A percentile compares a stretch with the other conserved stretches of the same genome.
Conservation (phyloP, 345 rosid genomes). For the Populus ilicifolia region DNA sequence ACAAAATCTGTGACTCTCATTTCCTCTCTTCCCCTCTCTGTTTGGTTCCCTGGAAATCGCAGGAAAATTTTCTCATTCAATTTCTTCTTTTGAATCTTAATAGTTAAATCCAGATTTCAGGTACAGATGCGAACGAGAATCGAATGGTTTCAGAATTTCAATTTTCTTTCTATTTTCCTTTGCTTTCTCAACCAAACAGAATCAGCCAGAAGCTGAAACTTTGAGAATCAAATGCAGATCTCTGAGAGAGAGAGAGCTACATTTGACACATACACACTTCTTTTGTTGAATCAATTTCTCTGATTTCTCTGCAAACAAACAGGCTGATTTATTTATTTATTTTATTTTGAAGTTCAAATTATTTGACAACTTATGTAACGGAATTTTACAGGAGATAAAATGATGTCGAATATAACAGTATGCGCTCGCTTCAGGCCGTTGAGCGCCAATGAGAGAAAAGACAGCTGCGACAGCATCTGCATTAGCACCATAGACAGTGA, state of each 20-base stretch:
- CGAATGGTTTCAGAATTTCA: background rate
- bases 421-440: constrained; percentile 81
- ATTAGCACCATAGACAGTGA: constrained; percentile 50
- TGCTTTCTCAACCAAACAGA: background rate
- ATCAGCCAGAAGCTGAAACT: background rate
- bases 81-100: background rate
- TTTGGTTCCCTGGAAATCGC: background rate
- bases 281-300: background rate
- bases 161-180: background rate
- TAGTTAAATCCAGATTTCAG: background rate
- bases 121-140: background rate
- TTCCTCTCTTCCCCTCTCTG: background rate
- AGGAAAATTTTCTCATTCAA: background rate
- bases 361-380: background rate
- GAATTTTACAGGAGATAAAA: background rate
- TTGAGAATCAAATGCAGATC: too few species aligned
- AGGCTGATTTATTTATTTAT: background rate
- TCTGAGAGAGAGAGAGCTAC: too few species aligned
- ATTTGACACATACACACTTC: background rate
- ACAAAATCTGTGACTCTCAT: background rate
- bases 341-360: background rate
- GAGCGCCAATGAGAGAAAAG: constrained; percentile 59
- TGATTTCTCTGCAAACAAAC: constrained; percentile 17
- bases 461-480: constrained; percentile 44
- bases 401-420: constrained; percentile 60